Percentiles rank a stretch among this genome's conserved stretches.
phyloP scores from a whole-genome alignment of 2,329 filamentous ascomycete species.

The Sarocladium strictum region DNA sequence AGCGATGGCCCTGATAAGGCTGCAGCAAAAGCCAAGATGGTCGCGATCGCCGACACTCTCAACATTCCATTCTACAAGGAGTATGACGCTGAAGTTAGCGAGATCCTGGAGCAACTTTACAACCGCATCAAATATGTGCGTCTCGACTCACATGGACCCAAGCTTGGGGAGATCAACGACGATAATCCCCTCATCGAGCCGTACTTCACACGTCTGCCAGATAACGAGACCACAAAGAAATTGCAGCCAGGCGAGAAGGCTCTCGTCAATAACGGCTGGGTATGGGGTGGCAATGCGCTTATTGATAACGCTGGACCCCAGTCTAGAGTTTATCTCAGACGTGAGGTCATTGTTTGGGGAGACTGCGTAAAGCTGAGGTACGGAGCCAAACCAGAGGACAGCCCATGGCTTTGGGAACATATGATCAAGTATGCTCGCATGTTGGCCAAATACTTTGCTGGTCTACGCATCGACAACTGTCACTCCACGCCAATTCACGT shows the following conservation, averaged over 20 bases:
- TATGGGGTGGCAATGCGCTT: conserved; percentile 94
- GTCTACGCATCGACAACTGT: conserved; percentile 96
- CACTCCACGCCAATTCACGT: conserved; percentile 94
- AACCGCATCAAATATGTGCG: conserved; percentile 94
- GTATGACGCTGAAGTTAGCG: conserved; percentile 76
- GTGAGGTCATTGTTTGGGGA: conserved; percentile 96
- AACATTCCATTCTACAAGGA: conserved; percentile 89
- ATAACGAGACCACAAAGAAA: conserved; percentile 70
- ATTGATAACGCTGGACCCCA: conserved; percentile 87
- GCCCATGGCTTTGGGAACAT: conserved; percentile 88
- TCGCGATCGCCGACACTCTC: conserved; percentile 68
- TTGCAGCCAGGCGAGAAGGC: conserved; percentile 72
- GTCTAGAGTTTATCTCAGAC: conserved; percentile 87
- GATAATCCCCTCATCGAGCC: conserved; percentile 81
- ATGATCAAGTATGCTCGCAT: conserved; percentile 90
- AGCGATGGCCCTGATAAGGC: conserved; percentile 39
- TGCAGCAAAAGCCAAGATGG: conserved; percentile 48
- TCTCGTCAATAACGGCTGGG: conserved; percentile 95
- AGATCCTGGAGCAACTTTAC: conserved; percentile 85
- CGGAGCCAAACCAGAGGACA: conserved; percentile 73
- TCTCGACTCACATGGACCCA: conserved; percentile 87
- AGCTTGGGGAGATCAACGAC: conserved; percentile 70
- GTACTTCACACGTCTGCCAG: conserved; percentile 87
- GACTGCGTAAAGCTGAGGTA: conserved; percentile 98
- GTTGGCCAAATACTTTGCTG: conserved; percentile 91